Evolutionary conservation across 371 early-diverging fungal genomes (phyloP).

Genomic region (Basidiobolus heterosporus): DNA sequence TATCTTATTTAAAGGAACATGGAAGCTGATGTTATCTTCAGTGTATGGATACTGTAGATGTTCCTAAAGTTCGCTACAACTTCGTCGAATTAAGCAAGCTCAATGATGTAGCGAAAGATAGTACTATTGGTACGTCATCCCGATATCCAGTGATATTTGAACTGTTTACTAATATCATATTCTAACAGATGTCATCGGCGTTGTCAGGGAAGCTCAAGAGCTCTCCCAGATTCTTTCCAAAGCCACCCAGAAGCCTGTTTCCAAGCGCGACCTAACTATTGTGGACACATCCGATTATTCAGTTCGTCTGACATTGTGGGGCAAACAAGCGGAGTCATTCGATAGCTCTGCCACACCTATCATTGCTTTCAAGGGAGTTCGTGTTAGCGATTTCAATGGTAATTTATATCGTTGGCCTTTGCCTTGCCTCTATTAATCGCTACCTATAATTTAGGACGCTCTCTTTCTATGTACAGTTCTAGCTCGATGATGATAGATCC

Average conservation of each 20-base stretch:
- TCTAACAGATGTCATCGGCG: conserved; percentile 56
- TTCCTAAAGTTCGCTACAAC: conserved; percentile 51
- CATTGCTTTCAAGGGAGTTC: conserved; percentile 64
- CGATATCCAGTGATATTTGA: neutral
- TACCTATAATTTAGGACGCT: conserved; percentile 23
- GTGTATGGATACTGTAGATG: conserved; percentile 6
- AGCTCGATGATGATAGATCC: conserved; percentile 55
- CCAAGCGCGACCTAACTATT: conserved; percentile 70
- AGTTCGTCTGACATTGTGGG: conserved; percentile 86
- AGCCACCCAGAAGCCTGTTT: conserved; percentile 44
- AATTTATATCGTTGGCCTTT: neutral
- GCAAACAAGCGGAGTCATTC: conserved; percentile 56
- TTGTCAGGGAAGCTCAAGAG: conserved; percentile 52
- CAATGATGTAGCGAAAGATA: conserved; percentile 39
- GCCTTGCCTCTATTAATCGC: neutral
- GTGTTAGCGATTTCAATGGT: conserved; percentile 77
- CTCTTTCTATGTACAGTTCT: conserved; percentile 36
- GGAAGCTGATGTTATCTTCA: neutral
- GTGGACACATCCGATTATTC: conserved; percentile 59
- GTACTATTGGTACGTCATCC: conserved; percentile 40
- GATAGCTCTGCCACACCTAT: conserved; percentile 31
- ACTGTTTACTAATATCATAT: neutral
- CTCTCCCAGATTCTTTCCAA: conserved; percentile 44
- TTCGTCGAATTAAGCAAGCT: conserved; percentile 50
- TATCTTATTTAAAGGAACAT: neutral